These are phyloP conservation scores for Hortiboletus rubellus DNA, from an alignment of 1,284 basidiomycete genomes.

Conservation along the genomic window DNA sequence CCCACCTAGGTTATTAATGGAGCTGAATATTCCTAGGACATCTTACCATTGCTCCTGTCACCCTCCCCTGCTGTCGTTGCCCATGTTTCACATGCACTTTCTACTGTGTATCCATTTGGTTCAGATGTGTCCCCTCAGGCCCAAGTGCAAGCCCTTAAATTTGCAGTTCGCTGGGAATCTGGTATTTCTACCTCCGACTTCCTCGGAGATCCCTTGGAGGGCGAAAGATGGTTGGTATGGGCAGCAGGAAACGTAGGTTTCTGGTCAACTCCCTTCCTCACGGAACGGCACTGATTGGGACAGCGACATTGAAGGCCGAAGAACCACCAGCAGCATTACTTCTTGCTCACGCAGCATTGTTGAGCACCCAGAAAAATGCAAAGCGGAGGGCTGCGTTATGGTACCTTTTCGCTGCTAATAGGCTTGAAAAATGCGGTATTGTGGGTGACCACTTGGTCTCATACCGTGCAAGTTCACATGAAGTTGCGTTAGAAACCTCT, in stretches of 20 bases:
- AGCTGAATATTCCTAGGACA: conserved; percentile 51
- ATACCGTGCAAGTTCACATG: neutral
- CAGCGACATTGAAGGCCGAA: conserved; percentile 59
- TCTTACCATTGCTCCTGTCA: conserved; percentile 67
- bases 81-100: conserved; percentile 62
- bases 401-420: conserved; percentile 72
- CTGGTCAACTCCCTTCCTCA: neutral
- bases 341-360: conserved; percentile 70
- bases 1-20: neutral
- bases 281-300: conserved; percentile 23
- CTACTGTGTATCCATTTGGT: conserved; percentile 40
- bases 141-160: conserved; percentile 62
- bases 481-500: conserved; percentile 63
- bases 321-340: conserved; percentile 75
- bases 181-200: conserved; percentile 62
- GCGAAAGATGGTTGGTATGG: conserved; percentile 79
- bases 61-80: conserved; percentile 60
- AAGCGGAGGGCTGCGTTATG: conserved; percentile 67
- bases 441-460: conserved; percentile 44
- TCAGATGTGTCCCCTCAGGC: conserved; percentile 57
- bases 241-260: conserved; percentile 70
- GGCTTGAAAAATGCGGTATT: conserved; percentile 77
- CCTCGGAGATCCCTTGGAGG: conserved; percentile 55
- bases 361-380: conserved; percentile 58
- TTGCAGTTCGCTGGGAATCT: conserved; percentile 73